Evolutionary conservation across 306 rosid species (phyloP), one percentile per base, ranked within the genome.

Genomic region (Pueraria montana): DNA sequence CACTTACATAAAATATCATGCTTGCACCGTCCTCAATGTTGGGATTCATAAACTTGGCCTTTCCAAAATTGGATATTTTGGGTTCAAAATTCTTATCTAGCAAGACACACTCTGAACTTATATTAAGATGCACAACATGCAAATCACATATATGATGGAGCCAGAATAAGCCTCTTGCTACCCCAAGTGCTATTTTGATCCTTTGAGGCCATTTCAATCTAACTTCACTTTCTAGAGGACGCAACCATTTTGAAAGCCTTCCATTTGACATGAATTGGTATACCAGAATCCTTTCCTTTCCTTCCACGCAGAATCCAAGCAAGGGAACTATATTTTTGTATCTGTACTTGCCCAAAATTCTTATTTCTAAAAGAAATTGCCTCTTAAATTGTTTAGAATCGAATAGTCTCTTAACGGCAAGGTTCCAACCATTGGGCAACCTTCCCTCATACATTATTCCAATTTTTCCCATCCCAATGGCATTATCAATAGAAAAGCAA

Each of bases 111-210:
- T 63, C 55, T 0, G 88, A 79, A 40, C 32, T 26, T 10, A 68
- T 18, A 11, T 20, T 38, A 2, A 2, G n/a, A 40, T 68, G 52
- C 27, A 68, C 52, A 34, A 36, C 42, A 82, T 10, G 14, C 43
- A 65, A 65, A 38, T 24, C 3, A n/a, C 67, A 61, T 2, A 6
- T 36, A 34, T 87, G 78, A n/a, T 87, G 88, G 18, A 84, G 53
- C 80, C 86, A 84, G 8, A 80, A 66, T 53, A 87, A 68, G 9
- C 77, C 88, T 85, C 82, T 84, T 20, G 83, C 88, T 18, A 85
- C 55, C 5, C 90, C 88, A 59, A 87, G 80, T 30, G 80, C 86
- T 62, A 87, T 70, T 66, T 69, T 63, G 13, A 77, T 30, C 36
- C 24, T 27, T 48, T 64, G 38, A 26, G 38, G 20, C 75, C 85